phyloP scores from a whole-genome alignment of 2,329 filamentous ascomycete species.

The Fusarium virguliforme region DNA sequence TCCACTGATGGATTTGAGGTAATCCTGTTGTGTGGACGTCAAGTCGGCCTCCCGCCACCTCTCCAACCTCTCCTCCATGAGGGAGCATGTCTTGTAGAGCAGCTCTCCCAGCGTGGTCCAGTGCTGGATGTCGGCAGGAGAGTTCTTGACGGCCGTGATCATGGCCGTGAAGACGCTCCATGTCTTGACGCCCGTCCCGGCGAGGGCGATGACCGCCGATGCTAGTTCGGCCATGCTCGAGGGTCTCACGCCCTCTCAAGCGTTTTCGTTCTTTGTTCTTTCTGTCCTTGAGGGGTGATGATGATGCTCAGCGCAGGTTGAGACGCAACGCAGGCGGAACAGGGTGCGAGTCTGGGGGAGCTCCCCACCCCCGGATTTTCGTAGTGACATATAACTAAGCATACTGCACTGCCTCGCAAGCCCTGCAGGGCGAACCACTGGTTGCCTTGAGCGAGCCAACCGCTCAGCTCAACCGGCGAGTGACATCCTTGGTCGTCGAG shows the following conservation, averaged over 20 bases:
- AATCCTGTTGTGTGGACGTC: background rate
- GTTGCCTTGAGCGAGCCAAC: background rate
- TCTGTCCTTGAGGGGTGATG: background rate
- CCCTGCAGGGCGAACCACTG: background rate
- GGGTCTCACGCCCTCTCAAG: conserved; percentile 2
- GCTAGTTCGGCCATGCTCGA: conserved; percentile 5
- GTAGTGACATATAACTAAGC: conserved; percentile 6
- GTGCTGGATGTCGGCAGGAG: background rate
- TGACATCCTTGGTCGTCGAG: background rate
- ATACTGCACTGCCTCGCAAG: conserved; percentile 3
- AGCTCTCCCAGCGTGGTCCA: background rate
- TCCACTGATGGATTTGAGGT: background rate
- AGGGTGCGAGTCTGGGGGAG: background rate
- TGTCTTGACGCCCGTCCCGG: background rate
- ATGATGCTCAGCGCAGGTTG: background rate
- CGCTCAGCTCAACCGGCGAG: background rate
- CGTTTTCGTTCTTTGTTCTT: background rate
- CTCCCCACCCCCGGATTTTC: conserved; percentile 5
- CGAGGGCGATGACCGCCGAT: background rate
- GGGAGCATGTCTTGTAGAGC: background rate
- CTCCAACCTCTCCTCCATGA: background rate
- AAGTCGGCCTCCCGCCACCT: background rate
- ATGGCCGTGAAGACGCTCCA: background rate
- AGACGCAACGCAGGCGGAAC: background rate
- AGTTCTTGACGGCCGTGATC: background rate